These are phyloP conservation scores for Naganishia vaughanmartiniae DNA, from an alignment of 768 basidiomycete genomes.

Conservation along the genomic window DNA sequence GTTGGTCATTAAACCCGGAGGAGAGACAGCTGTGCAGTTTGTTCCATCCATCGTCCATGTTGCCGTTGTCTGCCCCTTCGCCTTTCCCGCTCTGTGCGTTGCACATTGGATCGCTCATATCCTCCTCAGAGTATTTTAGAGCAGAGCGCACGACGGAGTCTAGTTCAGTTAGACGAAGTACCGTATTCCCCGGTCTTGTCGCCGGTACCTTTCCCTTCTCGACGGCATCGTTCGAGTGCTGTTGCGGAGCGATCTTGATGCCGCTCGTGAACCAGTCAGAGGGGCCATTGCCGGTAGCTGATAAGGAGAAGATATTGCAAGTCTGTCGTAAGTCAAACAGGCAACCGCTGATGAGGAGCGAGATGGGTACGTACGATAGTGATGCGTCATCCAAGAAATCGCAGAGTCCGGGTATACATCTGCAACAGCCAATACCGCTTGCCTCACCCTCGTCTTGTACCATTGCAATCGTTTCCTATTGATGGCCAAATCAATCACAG, in stretches of 20 bases:
- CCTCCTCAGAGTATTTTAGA: not conserved
- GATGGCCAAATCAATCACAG: not conserved
- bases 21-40: too few species aligned
- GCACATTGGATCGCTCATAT: too few species aligned
- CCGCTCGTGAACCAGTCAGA: constrained; percentile 35
- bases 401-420: constrained; percentile 29
- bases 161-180: constrained; percentile 31
- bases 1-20: constrained; percentile 1
- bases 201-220: not conserved
- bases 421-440: constrained; percentile 16
- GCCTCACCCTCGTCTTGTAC: constrained; percentile 32
- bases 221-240: not conserved
- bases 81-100: too few species aligned
- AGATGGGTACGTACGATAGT: constrained; percentile 32
- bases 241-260: not conserved
- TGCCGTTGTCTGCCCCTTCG: too few species aligned
- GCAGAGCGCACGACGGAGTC: constrained; percentile 29
- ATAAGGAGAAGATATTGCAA: too few species aligned
- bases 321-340: too few species aligned
- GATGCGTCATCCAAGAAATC: constrained; percentile 35
- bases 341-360: not conserved
- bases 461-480: constrained; percentile 33
- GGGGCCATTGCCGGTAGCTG: constrained; percentile 27
- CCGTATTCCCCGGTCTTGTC: constrained; percentile 28
- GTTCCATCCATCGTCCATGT: too few species aligned